Evolutionary conservation across 768 basidiomycete genomes (phyloP).

Genomic region (Trametes villosa): DNA sequence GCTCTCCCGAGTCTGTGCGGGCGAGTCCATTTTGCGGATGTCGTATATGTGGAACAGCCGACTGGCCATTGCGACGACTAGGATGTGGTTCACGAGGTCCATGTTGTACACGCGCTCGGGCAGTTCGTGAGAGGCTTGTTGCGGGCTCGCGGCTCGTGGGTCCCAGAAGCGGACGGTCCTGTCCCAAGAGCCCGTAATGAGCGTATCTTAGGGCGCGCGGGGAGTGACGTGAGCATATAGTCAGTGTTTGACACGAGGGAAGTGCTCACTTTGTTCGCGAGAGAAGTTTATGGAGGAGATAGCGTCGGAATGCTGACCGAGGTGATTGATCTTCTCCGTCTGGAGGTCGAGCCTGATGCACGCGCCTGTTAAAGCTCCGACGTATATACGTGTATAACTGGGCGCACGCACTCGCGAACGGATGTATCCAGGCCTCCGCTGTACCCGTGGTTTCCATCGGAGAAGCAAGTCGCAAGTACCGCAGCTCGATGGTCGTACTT

Average conservation of each 20-base stretch:
- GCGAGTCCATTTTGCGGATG: constrained; percentile 73
- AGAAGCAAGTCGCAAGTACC: constrained; percentile 82
- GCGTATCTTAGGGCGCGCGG: constrained; percentile 49
- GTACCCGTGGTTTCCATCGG: constrained; percentile 67
- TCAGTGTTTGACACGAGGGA: not conserved
- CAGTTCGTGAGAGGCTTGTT: constrained; percentile 63
- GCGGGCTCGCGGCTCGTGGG: constrained; percentile 59
- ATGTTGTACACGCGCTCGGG: constrained; percentile 88
- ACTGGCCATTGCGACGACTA: constrained; percentile 94
- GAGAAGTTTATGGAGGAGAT: constrained; percentile 80
- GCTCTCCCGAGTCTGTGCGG: constrained; percentile 84
- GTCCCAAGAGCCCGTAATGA: constrained; percentile 94
- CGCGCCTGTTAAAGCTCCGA: not conserved
- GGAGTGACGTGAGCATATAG: not conserved
- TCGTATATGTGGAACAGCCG: constrained; percentile 91
- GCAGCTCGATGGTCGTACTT: constrained; percentile 91
- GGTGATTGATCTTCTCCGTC: constrained; percentile 67
- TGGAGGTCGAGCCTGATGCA: constrained; percentile 73
- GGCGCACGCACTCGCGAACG: constrained; percentile 72
- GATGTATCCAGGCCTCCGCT: constrained; percentile 88
- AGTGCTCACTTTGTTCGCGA: constrained; percentile 59
- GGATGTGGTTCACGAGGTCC: constrained; percentile 74
- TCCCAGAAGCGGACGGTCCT: constrained; percentile 89
- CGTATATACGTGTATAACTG: not conserved
- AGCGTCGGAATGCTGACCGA: constrained; percentile 83